phyloP scores from a whole-genome alignment of 176 grass and related monocot species.

The Microstegium vimineum region DNA sequence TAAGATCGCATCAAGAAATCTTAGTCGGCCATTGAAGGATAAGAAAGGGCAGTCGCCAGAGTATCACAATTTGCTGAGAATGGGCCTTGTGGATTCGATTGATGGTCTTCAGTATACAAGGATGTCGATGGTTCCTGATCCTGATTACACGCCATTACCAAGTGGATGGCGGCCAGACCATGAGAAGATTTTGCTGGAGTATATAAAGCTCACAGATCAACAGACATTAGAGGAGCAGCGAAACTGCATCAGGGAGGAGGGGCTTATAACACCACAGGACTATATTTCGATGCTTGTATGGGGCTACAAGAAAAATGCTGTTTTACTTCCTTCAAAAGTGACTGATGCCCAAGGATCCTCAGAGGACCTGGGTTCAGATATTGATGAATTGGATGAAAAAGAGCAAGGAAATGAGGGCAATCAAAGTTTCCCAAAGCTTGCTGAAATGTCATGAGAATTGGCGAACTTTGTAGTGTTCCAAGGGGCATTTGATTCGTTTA shows the following conservation, averaged over 20 bases:
- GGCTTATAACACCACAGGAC: conserved; percentile 84
- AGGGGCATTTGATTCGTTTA: not conserved
- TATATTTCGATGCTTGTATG: conserved; percentile 90
- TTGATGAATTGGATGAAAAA: conserved; percentile 39
- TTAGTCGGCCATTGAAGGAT: conserved; percentile 91
- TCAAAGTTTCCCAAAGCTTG: conserved; percentile 23
- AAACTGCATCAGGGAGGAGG: conserved; percentile 69
- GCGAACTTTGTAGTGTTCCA: not conserved
- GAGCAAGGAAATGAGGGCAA: conserved; percentile 16
- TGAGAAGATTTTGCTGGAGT: conserved; percentile 81
- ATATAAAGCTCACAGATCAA: conserved; percentile 74
- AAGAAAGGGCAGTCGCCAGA: conserved; percentile 94
- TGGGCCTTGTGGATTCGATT: conserved; percentile 88
- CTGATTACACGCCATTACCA: conserved; percentile 79
- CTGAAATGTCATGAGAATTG: conserved; percentile 34
- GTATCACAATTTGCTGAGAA: conserved; percentile 92
- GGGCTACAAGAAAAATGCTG: conserved; percentile 95
- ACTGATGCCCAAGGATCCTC: conserved; percentile 32
- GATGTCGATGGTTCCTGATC: conserved; percentile 96
- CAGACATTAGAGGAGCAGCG: conserved; percentile 65
- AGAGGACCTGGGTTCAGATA: conserved; percentile 48
- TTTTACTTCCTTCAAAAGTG: conserved; percentile 42
- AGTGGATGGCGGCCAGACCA: conserved; percentile 76
- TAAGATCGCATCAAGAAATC: conserved; percentile 96
- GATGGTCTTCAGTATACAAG: conserved; percentile 94